Evolutionary conservation across 768 basidiomycete species (phyloP).

Genomic region (Amyloporia xantha): DNA sequence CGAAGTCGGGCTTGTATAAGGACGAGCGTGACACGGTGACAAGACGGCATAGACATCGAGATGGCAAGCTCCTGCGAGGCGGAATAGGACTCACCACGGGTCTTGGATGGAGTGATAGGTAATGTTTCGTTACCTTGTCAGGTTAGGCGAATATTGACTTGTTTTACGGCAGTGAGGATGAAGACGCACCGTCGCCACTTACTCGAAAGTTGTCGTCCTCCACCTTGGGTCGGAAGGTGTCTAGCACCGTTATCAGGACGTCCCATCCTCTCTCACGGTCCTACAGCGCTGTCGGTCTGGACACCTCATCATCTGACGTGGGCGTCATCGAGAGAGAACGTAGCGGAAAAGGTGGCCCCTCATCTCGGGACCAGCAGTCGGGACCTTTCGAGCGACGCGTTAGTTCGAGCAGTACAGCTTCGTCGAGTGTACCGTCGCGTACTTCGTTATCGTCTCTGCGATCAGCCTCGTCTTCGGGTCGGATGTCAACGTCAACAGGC

Average conservation of each 20-base stretch:
- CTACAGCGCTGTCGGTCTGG: constrained; percentile 17
- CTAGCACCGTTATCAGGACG: constrained; percentile 10
- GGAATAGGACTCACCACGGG: constrained; percentile 37
- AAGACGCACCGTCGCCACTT: constrained; percentile 33
- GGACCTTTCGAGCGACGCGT: background rate
- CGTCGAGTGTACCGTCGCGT: constrained; percentile 9
- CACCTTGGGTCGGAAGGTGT: constrained; percentile 17
- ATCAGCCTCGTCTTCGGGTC: constrained; percentile 10
- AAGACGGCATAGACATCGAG: constrained; percentile 30
- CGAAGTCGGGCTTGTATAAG: constrained; percentile 30
- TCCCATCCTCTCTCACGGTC: constrained; percentile 23
- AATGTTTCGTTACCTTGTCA: too few relatives aligned
- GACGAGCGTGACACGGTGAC: constrained; percentile 31
- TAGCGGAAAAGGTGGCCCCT: background rate
- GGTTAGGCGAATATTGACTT: too few relatives aligned
- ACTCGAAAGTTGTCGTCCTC: constrained; percentile 28
- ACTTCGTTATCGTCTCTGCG: constrained; percentile 14
- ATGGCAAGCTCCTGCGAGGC: constrained; percentile 30
- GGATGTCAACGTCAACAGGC: constrained; percentile 2
- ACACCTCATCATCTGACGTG: background rate
- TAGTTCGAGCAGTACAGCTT: constrained; percentile 12
- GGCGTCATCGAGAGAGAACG: background rate
- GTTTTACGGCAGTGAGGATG: constrained; percentile 34
- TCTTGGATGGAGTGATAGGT: constrained; percentile 37
- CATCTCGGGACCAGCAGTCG: too few relatives aligned